Conservation (phyloP, 495 filamentous ascomycete species). For the Daldinia childiae region DNA sequence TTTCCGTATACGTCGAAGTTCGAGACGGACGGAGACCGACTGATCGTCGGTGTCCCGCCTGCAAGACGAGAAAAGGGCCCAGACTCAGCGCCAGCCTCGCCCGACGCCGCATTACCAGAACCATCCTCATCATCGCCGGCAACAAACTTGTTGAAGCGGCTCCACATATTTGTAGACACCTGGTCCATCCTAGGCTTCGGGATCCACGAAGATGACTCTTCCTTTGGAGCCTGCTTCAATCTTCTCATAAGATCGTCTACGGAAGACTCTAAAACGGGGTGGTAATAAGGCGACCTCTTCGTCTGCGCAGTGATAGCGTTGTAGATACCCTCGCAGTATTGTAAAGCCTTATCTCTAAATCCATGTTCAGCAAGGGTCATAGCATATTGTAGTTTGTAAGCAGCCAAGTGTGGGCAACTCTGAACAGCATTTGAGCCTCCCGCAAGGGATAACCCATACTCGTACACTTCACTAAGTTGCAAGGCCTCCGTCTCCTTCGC, state of each 20-base stretch:
- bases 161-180: slow-evolving; percentile 86
- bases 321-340: slow-evolving; percentile 89
- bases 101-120: slow-evolving; percentile 65
- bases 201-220: slow-evolving; percentile 77
- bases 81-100: slow-evolving; percentile 64
- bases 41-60: slow-evolving; percentile 81
- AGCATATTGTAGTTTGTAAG: slow-evolving; percentile 90
- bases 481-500: slow-evolving; percentile 83
- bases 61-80: slow-evolving; percentile 86
- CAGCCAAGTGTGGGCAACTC: slow-evolving; percentile 81
- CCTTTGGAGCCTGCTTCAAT: slow-evolving; percentile 83
- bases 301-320: slow-evolving; percentile 83
- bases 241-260: slow-evolving; percentile 87
- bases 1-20: slow-evolving; percentile 76
- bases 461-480: slow-evolving; percentile 90
- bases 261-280: slow-evolving; percentile 72
- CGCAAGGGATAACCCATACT: slow-evolving; percentile 78
- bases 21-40: slow-evolving; percentile 76
- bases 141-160: slow-evolving; percentile 93
- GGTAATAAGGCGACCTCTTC: slow-evolving; percentile 83
- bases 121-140: slow-evolving; percentile 83
- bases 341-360: slow-evolving; percentile 79
- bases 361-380: slow-evolving; percentile 84
- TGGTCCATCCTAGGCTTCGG: slow-evolving; percentile 94
- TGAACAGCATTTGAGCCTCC: slow-evolving; percentile 61